phyloP scores from a whole-genome alignment of 2,329 filamentous ascomycete species.

The Fusarium devonianum region DNA sequence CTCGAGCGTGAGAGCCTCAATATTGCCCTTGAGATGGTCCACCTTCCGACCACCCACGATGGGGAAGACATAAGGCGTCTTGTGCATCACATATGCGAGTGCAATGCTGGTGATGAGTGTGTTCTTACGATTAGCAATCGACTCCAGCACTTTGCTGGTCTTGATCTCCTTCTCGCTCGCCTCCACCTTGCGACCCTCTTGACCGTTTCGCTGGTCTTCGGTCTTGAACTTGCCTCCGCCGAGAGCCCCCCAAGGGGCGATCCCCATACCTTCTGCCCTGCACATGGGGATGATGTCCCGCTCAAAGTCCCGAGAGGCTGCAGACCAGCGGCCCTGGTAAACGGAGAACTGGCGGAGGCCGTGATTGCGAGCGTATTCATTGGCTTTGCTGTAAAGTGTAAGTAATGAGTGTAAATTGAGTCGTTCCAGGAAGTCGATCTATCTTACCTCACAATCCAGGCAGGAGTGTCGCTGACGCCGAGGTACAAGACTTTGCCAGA shows the following conservation, averaged over 20 bases:
- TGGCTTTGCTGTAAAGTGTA: conserved; percentile 58
- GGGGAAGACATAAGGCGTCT: conserved; percentile 76
- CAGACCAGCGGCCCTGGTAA: conserved; percentile 55
- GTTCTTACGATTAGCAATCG: conserved; percentile 55
- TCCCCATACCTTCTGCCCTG: conserved; percentile 55
- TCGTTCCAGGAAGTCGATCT: fast-evolving
- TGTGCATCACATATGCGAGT: conserved; percentile 76
- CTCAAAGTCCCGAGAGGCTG: conserved; percentile 50
- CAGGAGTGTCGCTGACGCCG: conserved; percentile 72
- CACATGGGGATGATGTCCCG: conserved; percentile 56
- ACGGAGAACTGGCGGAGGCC: conserved; percentile 72
- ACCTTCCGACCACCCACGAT: conserved; percentile 75
- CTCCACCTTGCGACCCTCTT: conserved; percentile 48
- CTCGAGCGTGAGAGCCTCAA: conserved; percentile 69
- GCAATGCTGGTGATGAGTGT: conserved; percentile 60
- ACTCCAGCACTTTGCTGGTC: conserved; percentile 56
- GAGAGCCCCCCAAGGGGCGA: conserved; percentile 66
- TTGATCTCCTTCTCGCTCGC: conserved; percentile 62
- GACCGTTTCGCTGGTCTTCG: conserved; percentile 45
- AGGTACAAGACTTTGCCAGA: conserved; percentile 71
- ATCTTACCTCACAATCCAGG: conserved; percentile 66
- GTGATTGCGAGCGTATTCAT: conserved; percentile 73
- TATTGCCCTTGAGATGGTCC: conserved; percentile 73
- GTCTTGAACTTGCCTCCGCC: conserved; percentile 58
- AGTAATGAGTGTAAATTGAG: too few species aligned